Evolutionary conservation across 805 yeast species (phyloP), one percentile per base, ranked within the genome.

Genomic region (Metschnikowia proteae): DNA sequence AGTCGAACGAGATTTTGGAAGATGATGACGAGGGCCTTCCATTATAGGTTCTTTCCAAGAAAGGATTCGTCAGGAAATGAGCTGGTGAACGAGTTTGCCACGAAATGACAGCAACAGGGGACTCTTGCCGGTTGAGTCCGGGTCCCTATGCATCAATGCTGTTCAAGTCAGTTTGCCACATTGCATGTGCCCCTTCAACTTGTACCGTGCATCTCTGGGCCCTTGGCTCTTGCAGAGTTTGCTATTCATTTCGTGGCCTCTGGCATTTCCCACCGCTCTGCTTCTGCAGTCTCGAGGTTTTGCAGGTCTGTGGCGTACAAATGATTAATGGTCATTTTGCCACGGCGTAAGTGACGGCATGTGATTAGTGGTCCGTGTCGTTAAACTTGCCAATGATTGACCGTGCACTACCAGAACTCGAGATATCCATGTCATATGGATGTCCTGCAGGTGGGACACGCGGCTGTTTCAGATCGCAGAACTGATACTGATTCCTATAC

Each of bases 1-100:
- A 40, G 32, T 43, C 52, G 3, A 41, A 38, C 34, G 58, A 56
- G 43, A 26, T 50, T 2, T 33, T 52, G 42, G 59, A 49, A 3
- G 49, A 47, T 9, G 56, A 52, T 3, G 51, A 52, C 13, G 52
- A 51, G 17, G 33, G 23, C 17, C 38, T 47, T 9, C 45, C 45
- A 6, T 31, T 42, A 29, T 37, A 37, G 30, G 9, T 13, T 17
- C 17, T 17, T 17, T 17, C 17, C 17, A 17, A 17, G 17, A 2
- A 17, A 17, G 17, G 17, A 17, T 17, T 17, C 1, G 17, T 17
- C 17, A 17, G 17, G 17, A 17, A 17, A 17, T 17, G 17, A 17
- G 17, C 17, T 17, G 17, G 17, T 17, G 17, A 17, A 17, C 17
- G 17, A 17, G 17, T 17, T 17, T 2, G 17, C 17, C 17, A 2